A percentile compares a stretch with the other conserved stretches of the same genome.
These are phyloP conservation scores for Stylonectria norvegica DNA, from an alignment of 2,329 filamentous ascomycete genomes.

Conservation along the genomic window DNA sequence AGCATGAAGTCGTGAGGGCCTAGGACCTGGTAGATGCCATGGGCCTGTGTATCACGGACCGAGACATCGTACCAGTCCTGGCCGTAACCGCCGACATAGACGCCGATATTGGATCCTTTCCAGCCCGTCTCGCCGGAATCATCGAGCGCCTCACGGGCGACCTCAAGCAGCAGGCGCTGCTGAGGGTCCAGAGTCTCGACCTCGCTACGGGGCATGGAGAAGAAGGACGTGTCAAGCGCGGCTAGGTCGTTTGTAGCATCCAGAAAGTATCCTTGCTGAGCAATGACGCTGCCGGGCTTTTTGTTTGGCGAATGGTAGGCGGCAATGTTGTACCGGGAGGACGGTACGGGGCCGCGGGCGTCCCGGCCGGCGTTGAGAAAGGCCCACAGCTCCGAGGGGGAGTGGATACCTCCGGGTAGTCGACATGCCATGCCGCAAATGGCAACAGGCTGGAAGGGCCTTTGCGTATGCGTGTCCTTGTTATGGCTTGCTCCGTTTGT, in stretches of 20 bases:
- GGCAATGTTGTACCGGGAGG: conserved; percentile 11
- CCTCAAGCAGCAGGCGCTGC: neutral
- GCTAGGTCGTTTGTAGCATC: conserved; percentile 3
- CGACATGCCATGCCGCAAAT: conserved; percentile 14
- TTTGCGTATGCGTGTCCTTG: too few species aligned
- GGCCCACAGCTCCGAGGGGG: conserved; percentile 9
- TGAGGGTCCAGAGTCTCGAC: neutral
- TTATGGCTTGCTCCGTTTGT: neutral
- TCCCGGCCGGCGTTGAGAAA: conserved; percentile 10
- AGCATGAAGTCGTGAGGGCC: neutral
- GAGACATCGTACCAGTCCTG: neutral
- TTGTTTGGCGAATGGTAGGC: conserved; percentile 5
- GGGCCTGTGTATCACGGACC: neutral
- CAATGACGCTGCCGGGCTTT: conserved; percentile 4
- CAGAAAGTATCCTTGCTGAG: conserved; percentile 12
- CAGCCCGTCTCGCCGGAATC: neutral
- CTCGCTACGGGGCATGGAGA: conserved; percentile 2
- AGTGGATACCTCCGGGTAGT: conserved; percentile 9
- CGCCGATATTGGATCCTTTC: neutral
- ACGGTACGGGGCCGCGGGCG: conserved; percentile 7
- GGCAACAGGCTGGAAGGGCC: too few species aligned
- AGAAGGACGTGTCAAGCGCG: conserved; percentile 2
- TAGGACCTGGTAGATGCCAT: neutral
- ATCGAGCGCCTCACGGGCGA: neutral
- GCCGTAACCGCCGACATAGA: neutral